Evolutionary conservation across 2,329 filamentous ascomycete genomes (phyloP).

Genomic region (Tolypocladium guangdongense): DNA sequence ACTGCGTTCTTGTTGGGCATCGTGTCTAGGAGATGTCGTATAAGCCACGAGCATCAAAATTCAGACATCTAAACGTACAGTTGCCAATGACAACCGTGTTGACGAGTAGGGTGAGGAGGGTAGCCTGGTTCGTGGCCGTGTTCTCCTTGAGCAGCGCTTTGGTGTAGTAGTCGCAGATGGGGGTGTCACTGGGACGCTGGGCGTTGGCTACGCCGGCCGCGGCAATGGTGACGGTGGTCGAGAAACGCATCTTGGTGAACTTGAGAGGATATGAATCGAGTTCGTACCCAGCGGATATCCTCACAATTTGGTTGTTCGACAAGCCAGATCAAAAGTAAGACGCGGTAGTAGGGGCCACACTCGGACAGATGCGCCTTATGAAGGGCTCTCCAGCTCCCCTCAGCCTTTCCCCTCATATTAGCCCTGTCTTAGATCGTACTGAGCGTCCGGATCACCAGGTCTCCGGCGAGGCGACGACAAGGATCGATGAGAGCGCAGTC

Average conservation of each 20-base stretch:
- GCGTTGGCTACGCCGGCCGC: conserved; percentile 16
- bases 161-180: conserved; percentile 55
- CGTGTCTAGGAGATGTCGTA: conserved; percentile 27
- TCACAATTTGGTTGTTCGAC: background rate
- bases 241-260: background rate
- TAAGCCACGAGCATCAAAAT: background rate
- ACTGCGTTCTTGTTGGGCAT: conserved; percentile 40
- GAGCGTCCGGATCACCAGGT: background rate
- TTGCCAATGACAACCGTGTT: conserved; percentile 56
- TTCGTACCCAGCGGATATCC: no score
- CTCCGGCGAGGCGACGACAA: background rate
- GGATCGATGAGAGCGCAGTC: background rate
- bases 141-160: conserved; percentile 47
- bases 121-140: conserved; percentile 46
- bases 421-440: background rate
- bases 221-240: conserved; percentile 7
- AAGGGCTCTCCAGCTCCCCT: no score
- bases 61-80: conserved; percentile 20
- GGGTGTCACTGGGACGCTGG: conserved; percentile 35
- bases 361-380: background rate
- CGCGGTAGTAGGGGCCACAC: background rate
- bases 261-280: background rate
- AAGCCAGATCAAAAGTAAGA: background rate
- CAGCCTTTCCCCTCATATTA: background rate
- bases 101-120: conserved; percentile 44